Percentiles rank a stretch among this genome's conserved stretches.
These are phyloP conservation scores for Bacidia gigantensis DNA, from an alignment of 495 filamentous ascomycete species.

Conservation along the genomic window DNA sequence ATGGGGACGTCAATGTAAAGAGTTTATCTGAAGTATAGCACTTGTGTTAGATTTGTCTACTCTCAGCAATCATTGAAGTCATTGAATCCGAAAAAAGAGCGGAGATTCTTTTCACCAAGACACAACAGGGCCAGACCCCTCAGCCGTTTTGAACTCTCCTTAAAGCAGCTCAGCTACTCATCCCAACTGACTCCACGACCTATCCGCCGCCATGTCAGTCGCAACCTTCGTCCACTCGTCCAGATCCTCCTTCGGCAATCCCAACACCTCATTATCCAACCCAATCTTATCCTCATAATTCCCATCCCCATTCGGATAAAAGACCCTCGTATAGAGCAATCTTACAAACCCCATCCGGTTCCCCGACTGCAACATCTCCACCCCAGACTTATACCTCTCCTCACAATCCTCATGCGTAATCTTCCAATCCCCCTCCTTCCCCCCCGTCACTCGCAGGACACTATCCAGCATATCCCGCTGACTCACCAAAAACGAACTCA, in stretches of 20 bases:
- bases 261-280: constrained; percentile 36
- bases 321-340: constrained; percentile 39
- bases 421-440: constrained; percentile 41
- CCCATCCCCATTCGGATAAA: constrained; percentile 34
- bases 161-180: not conserved
- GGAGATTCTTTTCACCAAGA: too few relatives aligned
- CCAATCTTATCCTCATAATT: constrained; percentile 27
- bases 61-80: too few relatives aligned
- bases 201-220: constrained; percentile 13
- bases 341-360: constrained; percentile 34
- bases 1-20: too few relatives aligned
- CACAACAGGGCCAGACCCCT: too few relatives aligned
- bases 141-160: not conserved
- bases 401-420: constrained; percentile 29
- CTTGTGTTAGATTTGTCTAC: too few relatives aligned
- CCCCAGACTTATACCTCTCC: constrained; percentile 31
- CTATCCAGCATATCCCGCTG: constrained; percentile 41
- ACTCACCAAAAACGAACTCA: constrained; percentile 33
- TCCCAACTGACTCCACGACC: not conserved
- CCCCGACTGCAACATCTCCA: constrained; percentile 29
- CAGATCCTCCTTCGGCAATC: constrained; percentile 43
- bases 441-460: constrained; percentile 38
- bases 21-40: too few relatives aligned
- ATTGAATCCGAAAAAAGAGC: too few relatives aligned
- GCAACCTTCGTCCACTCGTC: constrained; percentile 38